Evolutionary conservation across 352 stramenopile species (phyloP), one percentile per base, ranked within the genome.

Genomic region (Aphanomyces invadans): DNA sequence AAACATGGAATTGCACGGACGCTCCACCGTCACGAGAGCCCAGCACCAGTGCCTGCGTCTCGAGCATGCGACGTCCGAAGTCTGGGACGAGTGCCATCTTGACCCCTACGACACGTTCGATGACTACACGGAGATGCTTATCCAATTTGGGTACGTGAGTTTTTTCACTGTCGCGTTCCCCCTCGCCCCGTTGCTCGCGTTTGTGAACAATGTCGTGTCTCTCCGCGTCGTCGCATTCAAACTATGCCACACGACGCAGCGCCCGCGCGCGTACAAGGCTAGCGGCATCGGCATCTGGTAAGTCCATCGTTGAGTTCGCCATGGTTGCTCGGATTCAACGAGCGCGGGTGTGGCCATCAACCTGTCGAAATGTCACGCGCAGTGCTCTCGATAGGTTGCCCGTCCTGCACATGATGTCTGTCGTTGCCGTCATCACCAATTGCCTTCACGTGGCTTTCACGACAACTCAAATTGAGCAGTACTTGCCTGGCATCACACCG

Each of bases 161-260:
- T 98, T 96, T 71, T 98, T 98, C 75, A 97, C 89, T 52, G 74
- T 97, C 15, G 86, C 95, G 1, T 89, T 98, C 46, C 92, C 95
- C n/a, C 83, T 98, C n/a, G 95, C 90, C 10, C 92, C 95, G 44
- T 70, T 98, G 12, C 84, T 98, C 15, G 90, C 89, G 42, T 73
- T 98, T 3, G 57, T 96, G 45, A 98, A 98, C 73, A 97, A 98
- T 69, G 69, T 98, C 33, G 12, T 98, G 0, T 90, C 95, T 67
- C 86, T 98, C 66, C 86, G 95, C 62, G 86, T 95, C 4, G 90
- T 97, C 73, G 95, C 92, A 1, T 98, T 97, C 77, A 98, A 98
- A 72, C 75, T 98, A 60, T 98, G 92, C 68, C 80, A 94, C 67
- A 86, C 80, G 69, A 90, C 88, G 75, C 87, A 96, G 52, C 80